Evolutionary conservation across 2,329 filamentous ascomycete species (phyloP).

Genomic region (Ceratocystis huliohia): DNA sequence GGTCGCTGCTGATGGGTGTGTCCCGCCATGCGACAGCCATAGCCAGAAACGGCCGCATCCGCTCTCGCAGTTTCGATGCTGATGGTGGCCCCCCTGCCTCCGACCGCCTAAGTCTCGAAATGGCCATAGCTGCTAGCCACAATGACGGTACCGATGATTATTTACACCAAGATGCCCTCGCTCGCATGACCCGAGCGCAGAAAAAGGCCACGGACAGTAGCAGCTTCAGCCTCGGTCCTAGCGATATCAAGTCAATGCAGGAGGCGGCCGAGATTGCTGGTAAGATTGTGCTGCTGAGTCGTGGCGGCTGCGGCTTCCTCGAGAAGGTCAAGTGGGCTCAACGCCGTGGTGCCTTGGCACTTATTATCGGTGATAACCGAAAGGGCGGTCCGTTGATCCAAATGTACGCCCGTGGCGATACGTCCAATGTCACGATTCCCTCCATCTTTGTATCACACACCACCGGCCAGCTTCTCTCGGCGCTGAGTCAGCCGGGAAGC

Average conservation of each 20-base stretch:
- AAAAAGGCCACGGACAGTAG: conserved; percentile 29
- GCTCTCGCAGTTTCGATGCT: background rate
- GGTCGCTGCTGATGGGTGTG: background rate
- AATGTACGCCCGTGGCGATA: conserved; percentile 97
- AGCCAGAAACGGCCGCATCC: background rate
- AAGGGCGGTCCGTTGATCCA: conserved; percentile 81
- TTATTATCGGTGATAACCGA: conserved; percentile 90
- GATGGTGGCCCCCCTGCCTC: background rate
- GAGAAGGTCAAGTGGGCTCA: conserved; percentile 98
- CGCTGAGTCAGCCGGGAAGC: conserved; percentile 61
- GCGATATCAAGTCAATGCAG: conserved; percentile 78
- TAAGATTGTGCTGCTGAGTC: conserved; percentile 80
- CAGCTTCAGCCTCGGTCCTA: conserved; percentile 47
- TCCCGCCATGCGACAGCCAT: background rate
- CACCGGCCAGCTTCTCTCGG: conserved; percentile 83
- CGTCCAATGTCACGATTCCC: conserved; percentile 86
- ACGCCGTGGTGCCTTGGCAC: conserved; percentile 69
- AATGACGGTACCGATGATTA: conserved; percentile 79
- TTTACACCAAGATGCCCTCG: conserved; percentile 45
- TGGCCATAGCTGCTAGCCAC: background rate
- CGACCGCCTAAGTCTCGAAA: background rate
- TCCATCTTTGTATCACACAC: conserved; percentile 91
- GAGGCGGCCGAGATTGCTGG: conserved; percentile 86
- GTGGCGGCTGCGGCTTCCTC: conserved; percentile 88
- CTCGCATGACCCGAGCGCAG: conserved; percentile 26